Conservation (phyloP, 164 flowering plant genomes). For the Umbilicus rupestris region DNA sequence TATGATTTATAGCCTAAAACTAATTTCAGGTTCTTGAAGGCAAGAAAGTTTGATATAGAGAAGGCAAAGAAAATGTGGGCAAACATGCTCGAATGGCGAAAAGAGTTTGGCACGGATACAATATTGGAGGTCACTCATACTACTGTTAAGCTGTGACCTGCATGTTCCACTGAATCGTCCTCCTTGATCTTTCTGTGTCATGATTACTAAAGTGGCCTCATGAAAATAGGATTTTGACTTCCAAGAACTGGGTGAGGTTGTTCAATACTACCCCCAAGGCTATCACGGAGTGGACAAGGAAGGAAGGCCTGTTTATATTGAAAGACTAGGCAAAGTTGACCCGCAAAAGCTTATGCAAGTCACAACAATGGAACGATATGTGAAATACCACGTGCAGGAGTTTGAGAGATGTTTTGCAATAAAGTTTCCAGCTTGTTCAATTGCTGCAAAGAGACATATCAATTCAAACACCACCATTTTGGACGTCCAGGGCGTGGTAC, state of each 20-base stretch:
- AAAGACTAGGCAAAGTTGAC: constrained; percentile 41
- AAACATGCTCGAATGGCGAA: constrained; percentile 42
- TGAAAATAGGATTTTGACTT: constrained; percentile 38
- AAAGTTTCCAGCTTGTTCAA: constrained; percentile 46
- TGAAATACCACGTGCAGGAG: constrained; percentile 45
- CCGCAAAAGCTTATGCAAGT: constrained; percentile 41
- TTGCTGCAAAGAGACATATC: constrained; percentile 45
- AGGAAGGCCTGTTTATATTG: constrained; percentile 49
- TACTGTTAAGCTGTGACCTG: not conserved
- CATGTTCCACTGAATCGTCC: not conserved
- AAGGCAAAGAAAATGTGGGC: constrained; percentile 48
- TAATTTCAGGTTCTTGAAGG: constrained; percentile 34
- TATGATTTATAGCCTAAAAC: not conserved
- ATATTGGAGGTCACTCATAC: constrained; percentile 27
- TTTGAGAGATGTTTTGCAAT: constrained; percentile 39
- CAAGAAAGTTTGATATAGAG: constrained; percentile 38
- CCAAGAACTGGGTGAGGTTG: constrained; percentile 30
- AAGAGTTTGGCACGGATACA: constrained; percentile 41
- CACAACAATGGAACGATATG: constrained; percentile 41
- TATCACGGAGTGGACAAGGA: constrained; percentile 58
- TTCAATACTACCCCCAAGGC: constrained; percentile 44
- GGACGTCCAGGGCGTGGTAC: constrained; percentile 57
- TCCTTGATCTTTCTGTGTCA: not conserved
- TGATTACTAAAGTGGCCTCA: not conserved
- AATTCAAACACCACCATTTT: constrained; percentile 49